Evolutionary conservation across 192 early-diverging fungal genomes (phyloP).

Genomic region (Podochytrium sp.): DNA sequence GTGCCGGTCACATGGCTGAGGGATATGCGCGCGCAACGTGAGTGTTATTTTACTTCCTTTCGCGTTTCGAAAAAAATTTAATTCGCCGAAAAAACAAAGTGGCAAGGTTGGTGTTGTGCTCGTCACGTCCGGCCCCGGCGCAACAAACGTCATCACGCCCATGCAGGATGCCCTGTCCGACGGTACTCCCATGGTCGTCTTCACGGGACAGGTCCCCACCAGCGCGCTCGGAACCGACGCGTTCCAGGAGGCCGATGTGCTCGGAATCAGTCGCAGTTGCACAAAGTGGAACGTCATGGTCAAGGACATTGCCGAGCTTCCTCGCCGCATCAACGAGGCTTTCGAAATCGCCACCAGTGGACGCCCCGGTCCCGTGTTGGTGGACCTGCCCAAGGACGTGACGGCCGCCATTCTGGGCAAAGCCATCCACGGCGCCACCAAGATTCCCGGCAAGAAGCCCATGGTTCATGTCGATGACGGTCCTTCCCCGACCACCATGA

Average conservation of each 20-base stretch:
- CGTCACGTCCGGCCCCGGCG: constrained; percentile 95
- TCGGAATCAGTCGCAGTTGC: constrained; percentile 94
- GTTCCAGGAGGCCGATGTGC: constrained; percentile 98
- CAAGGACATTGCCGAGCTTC: constrained; percentile 92
- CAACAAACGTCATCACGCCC: constrained; percentile 96
- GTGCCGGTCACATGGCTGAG: constrained; percentile 98
- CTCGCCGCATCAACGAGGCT: constrained; percentile 96
- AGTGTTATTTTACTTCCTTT: constrained; percentile 24
- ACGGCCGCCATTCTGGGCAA: constrained; percentile 86
- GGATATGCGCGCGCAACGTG: constrained; percentile 90
- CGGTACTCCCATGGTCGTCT: constrained; percentile 94
- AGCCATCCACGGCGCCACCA: constrained; percentile 67
- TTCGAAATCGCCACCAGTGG: constrained; percentile 96
- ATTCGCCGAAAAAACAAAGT: constrained; percentile 38
- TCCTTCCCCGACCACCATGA: constrained; percentile 53
- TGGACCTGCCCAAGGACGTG: constrained; percentile 98
- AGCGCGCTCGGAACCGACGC: constrained; percentile 92
- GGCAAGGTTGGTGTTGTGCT: constrained; percentile 79
- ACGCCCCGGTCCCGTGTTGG: constrained; percentile 94
- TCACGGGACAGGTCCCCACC: constrained; percentile 92
- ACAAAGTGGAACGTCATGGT: constrained; percentile 99
- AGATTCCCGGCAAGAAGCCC: constrained; percentile 70
- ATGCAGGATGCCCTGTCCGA: constrained; percentile 97
- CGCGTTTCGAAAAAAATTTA: neutral
- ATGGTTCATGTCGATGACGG: constrained; percentile 43